A percentile compares a stretch with the other conserved stretches of the same genome.
phyloP scores from a whole-genome alignment of 257 asterid genomes.

The Misopates orontium region DNA sequence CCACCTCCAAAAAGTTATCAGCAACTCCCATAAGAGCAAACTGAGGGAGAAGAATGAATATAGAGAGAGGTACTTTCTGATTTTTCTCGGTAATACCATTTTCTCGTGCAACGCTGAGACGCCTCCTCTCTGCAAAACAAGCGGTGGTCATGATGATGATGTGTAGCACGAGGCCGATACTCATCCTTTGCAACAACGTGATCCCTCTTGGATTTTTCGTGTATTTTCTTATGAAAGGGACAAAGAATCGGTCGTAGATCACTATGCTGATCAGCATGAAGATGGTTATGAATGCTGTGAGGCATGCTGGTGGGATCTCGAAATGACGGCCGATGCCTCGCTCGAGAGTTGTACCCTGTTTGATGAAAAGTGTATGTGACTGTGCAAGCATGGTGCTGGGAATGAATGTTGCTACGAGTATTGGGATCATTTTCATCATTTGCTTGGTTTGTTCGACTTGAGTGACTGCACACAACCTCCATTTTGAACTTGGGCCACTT shows the following conservation, averaged over 20 bases:
- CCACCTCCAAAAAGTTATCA: slow-evolving; percentile 64
- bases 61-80: slow-evolving; percentile 53
- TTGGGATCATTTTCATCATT: slow-evolving; percentile 76
- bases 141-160: slow-evolving; percentile 51
- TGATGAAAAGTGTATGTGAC: slow-evolving; percentile 57
- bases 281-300: slow-evolving; percentile 57
- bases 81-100: slow-evolving; percentile 32
- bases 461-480: slow-evolving; percentile 61
- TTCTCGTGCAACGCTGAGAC: slow-evolving; percentile 46
- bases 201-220: slow-evolving; percentile 71
- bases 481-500: slow-evolving; percentile 33
- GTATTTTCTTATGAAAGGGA: slow-evolving; percentile 41
- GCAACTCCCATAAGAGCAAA: slow-evolving; percentile 62
- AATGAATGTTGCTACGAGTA: slow-evolving; percentile 49
- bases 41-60: slow-evolving; percentile 66
- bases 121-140: slow-evolving; percentile 40
- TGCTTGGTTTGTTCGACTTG: slow-evolving; percentile 80
- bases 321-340: slow-evolving; percentile 54
- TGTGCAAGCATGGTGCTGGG: slow-evolving; percentile 72
- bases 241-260: slow-evolving; percentile 57
- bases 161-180: slow-evolving; percentile 53
- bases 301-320: slow-evolving; percentile 66
- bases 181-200: slow-evolving; percentile 65
- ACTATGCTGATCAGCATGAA: slow-evolving; percentile 56
- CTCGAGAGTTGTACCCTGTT: slow-evolving; percentile 63